phyloP scores from a whole-genome alignment of 2,329 filamentous ascomycete genomes.

The Moelleriella libera region DNA sequence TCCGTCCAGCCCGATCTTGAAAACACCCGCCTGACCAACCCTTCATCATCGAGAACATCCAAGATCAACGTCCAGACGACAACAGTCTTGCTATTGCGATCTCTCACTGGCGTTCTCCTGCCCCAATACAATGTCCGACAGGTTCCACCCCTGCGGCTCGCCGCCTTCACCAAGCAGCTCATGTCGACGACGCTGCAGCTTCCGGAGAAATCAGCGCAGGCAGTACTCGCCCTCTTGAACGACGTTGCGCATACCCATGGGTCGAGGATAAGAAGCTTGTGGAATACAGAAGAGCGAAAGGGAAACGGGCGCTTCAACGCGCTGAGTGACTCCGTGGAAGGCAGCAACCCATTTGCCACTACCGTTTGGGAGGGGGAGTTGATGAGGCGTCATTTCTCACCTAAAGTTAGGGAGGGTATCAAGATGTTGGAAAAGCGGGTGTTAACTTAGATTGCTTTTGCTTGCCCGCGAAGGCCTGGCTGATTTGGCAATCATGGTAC shows the following conservation, averaged over 20 bases:
- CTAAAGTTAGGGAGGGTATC: conserved; percentile 66
- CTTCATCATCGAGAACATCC: conserved; percentile 22
- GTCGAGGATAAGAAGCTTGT: conserved; percentile 70
- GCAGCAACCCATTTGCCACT: conserved; percentile 77
- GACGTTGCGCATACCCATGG: conserved; percentile 72
- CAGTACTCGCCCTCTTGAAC: conserved; percentile 62
- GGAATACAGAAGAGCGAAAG: conserved; percentile 87
- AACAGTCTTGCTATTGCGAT: conserved; percentile 79
- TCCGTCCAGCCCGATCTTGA: conserved; percentile 79
- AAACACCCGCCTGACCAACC: conserved; percentile 37
- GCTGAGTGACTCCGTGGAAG: conserved; percentile 59
- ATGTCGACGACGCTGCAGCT: conserved; percentile 70
- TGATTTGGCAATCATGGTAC: too few relatives aligned
- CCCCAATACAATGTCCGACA: conserved; percentile 60
- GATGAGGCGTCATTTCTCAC: conserved; percentile 72
- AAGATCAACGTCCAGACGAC: conserved; percentile 93
- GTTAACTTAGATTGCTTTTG: conserved; percentile 12
- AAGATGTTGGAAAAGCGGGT: conserved; percentile 56
- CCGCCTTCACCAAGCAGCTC: conserved; percentile 85
- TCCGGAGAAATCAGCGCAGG: conserved; percentile 78
- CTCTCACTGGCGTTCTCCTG: conserved; percentile 67
- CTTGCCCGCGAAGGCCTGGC: not conserved
- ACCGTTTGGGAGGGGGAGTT: conserved; percentile 93
- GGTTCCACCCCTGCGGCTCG: conserved; percentile 71
- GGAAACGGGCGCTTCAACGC: conserved; percentile 81